Conservation (phyloP, 2,329 filamentous ascomycete genomes). For the Epicoccum nigrum region DNA sequence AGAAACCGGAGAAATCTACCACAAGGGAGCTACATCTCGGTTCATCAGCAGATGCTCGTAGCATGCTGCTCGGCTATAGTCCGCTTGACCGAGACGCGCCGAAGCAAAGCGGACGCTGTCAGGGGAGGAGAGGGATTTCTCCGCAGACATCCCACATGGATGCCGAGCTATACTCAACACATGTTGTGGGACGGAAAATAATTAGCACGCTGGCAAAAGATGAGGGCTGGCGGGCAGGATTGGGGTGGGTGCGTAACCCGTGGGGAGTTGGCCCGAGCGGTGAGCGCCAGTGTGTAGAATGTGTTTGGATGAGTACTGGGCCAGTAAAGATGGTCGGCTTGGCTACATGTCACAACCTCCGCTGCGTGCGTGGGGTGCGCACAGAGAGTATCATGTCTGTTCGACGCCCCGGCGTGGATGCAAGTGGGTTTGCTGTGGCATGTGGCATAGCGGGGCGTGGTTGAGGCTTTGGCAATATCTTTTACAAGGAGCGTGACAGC, state of each 20-base stretch:
- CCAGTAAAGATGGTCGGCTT: slow-evolving; percentile 20
- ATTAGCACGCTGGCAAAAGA: slow-evolving; percentile 7
- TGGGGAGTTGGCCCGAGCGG: slow-evolving; percentile 17
- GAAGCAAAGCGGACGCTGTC: slow-evolving; percentile 17
- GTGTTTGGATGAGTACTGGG: slow-evolving; percentile 22
- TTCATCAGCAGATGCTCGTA: slow-evolving; percentile 9
- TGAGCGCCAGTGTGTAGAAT: slow-evolving; percentile 17
- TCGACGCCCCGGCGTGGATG: slow-evolving; percentile 18
- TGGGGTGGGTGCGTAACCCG: slow-evolving; percentile 7
- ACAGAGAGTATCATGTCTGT: slow-evolving; percentile 27
- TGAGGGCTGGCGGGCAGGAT: slow-evolving; percentile 9
- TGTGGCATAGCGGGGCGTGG: slow-evolving; percentile 19
- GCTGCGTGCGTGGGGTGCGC: slow-evolving; percentile 32
- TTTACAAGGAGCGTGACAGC: slow-evolving; percentile 16
- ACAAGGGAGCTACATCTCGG: slow-evolving; percentile 13
- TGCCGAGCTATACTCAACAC: slow-evolving; percentile 16
- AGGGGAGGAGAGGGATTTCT: slow-evolving; percentile 19
- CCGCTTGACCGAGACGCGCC: slow-evolving; percentile 14
- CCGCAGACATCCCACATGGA: slow-evolving; percentile 15
- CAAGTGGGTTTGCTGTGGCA: slow-evolving; percentile 7
- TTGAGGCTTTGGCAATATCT: slow-evolving; percentile 25
- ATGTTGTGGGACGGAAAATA: slow-evolving; percentile 15
- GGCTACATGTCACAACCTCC: slow-evolving; percentile 18
- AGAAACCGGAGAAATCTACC: slow-evolving; percentile 8
- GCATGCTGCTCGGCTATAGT: slow-evolving; percentile 7